Base-by-base conservation (phyloP, 1,284 basidiomycete genomes). In the Trichosporon ovoides region DNA sequence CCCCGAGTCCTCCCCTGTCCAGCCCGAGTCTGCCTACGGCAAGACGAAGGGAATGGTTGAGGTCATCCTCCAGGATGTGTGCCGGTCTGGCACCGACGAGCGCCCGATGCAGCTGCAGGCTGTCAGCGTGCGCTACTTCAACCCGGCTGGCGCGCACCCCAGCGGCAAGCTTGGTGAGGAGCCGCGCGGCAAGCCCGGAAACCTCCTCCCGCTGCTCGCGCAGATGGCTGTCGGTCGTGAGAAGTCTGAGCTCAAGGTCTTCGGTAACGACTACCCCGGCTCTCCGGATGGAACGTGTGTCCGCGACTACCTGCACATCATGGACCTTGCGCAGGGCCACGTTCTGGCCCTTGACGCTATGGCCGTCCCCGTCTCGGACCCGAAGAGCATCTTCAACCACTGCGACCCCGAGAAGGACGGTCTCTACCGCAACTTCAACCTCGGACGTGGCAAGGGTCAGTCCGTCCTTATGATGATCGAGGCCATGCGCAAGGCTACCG, bases 121-220 rank as follows among this genome's bases (percentile, higher is more conserved):
- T 46, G 71, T 74, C 61, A 72, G 68, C 38, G 70, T 77, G 50
- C 85, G 96, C 55, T 99, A 98, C 80, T 98, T 98, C 86, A 98
- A 98, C 79, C 94, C 95, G 63, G 94, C 91, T 37, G 94, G 94
- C 37, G 94, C 95, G 0, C 61, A 98, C 78, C 91, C 93, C 3
- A 97, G 93, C 10, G 96, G 96, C 53, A 78, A 83, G 68, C 95
- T 99, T 60, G 96, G 96, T 37, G 96, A 99, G 79, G 95, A 98
- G 71, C 96, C 96, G 11, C 83, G 84, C 54, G 96, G 96, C 55
- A 87, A 91, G 64, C 96, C 96, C 7, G 92, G 91, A 60, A 98
- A 99, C 78, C 83, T 99, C 31, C 81, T 99, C 35, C 96, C 96
- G 13, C 81, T 98, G 9, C 85, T 98, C 40, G 89, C 93, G 5